Evolutionary conservation across 495 filamentous ascomycete genomes (phyloP).

Genomic region (Xylaria sp.): DNA sequence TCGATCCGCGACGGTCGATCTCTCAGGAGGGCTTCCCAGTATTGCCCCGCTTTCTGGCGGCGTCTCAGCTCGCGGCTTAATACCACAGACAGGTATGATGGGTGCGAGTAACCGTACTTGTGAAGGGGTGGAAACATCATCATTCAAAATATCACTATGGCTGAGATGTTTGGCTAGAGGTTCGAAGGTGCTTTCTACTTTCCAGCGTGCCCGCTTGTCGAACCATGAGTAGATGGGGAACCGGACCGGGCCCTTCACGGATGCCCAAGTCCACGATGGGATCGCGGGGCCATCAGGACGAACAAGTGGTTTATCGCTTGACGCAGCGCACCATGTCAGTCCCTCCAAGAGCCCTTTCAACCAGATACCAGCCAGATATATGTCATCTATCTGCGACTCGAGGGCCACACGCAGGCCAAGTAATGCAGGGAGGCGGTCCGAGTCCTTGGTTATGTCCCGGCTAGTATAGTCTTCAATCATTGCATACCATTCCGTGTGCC

Average conservation of each 20-base stretch:
- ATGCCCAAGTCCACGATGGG: conserved; percentile 51
- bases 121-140: conserved; percentile 8
- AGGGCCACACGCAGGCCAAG: conserved; percentile 40
- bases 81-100: conserved; percentile 22
- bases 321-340: conserved; percentile 35
- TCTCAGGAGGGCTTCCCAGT: conserved; percentile 26
- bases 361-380: conserved; percentile 42
- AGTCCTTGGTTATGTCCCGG: conserved; percentile 37
- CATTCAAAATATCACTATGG: conserved; percentile 17
- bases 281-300: conserved; percentile 31
- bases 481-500: conserved; percentile 35
- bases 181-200: conserved; percentile 30
- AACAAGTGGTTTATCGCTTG: conserved; percentile 20
- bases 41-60: conserved; percentile 16
- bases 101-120: conserved; percentile 27
- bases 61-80: conserved; percentile 11
- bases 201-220: conserved; percentile 8
- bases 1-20: conserved; percentile 25
- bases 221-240: conserved; percentile 37
- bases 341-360: conserved; percentile 35
- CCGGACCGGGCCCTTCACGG: conserved; percentile 36
- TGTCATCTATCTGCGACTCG: conserved; percentile 18
- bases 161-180: conserved; percentile 27
- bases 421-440: conserved; percentile 45
- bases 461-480: conserved; percentile 40